Evolutionary conservation across 176 grass and related monocot genomes (phyloP).

Genomic region (Metroxylon sagu): DNA sequence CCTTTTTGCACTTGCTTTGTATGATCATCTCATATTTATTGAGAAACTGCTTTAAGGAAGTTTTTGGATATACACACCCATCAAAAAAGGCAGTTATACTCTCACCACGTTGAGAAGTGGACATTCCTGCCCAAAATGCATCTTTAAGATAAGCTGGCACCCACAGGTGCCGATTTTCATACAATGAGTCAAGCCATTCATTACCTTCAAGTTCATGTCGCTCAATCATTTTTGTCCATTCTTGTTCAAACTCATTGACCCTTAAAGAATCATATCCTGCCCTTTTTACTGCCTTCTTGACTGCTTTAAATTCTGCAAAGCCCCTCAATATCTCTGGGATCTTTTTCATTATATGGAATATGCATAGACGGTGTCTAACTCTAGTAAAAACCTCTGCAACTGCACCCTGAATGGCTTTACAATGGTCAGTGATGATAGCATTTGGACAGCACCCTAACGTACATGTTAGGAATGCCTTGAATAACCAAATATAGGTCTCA

Average conservation of each 20-base stretch:
- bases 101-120: conserved; percentile 48
- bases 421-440: conserved; percentile 72
- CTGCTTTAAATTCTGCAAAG: conserved; percentile 66
- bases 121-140: conserved; percentile 59
- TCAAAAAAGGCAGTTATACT: conserved; percentile 75
- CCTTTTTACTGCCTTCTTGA: conserved; percentile 66
- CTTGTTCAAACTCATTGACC: conserved; percentile 50
- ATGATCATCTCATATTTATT: conserved; percentile 79
- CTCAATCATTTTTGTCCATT: conserved; percentile 68
- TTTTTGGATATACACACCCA: conserved; percentile 87
- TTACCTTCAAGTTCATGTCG: conserved; percentile 67
- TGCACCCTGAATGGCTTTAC: conserved; percentile 59
- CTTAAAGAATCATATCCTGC: conserved; percentile 61
- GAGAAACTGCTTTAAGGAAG: conserved; percentile 90
- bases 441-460: conserved; percentile 41
- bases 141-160: no score
- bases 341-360: conserved; percentile 72
- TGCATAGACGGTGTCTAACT: conserved; percentile 67
- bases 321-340: conserved; percentile 67
- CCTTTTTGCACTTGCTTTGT: conserved; percentile 88
- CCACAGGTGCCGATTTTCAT: conserved; percentile 58
- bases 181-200: conserved; percentile 69
- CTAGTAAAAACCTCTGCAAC: conserved; percentile 50
- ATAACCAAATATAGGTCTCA: conserved; percentile 87
- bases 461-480: conserved; percentile 72